Conservation (phyloP, 306 rosid genomes). For the Prosopis cineraria region DNA sequence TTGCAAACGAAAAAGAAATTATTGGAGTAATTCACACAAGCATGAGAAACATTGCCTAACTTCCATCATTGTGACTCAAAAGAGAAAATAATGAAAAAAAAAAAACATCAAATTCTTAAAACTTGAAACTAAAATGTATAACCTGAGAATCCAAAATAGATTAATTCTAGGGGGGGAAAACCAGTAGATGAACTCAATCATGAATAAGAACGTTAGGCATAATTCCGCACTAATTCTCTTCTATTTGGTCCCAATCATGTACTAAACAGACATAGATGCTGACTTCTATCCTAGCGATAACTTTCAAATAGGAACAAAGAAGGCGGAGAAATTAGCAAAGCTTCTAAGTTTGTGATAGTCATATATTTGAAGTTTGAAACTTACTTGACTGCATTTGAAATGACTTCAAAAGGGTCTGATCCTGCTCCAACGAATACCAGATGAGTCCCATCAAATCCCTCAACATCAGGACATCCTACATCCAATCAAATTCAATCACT, state of each 20-base stretch:
- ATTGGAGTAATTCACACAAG: conserved; percentile 12
- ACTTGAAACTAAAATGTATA: too few relatives aligned
- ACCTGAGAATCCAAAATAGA: background rate
- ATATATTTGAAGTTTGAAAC: conserved; percentile 24
- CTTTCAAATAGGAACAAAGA: background rate
- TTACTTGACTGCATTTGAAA: conserved; percentile 80
- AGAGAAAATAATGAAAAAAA: background rate
- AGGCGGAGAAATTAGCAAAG: background rate
- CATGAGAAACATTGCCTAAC: background rate
- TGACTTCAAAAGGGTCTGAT: conserved; percentile 83
- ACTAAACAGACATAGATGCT: background rate
- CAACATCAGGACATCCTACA: conserved; percentile 83
- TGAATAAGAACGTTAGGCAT: background rate
- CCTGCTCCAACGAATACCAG: conserved; percentile 79
- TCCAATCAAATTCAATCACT: conserved; percentile 31
- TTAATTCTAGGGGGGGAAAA: background rate
- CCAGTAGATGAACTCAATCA: background rate
- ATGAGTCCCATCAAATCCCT: conserved; percentile 81
- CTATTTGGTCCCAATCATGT: background rate
- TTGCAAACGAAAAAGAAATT: conserved; percentile 10
- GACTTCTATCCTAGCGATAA: background rate
- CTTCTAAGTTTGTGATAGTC: background rate
- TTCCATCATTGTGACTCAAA: background rate
- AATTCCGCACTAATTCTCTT: background rate
- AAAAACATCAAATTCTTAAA: background rate